Conservation (phyloP, 108 stramenopile species). For the Nitzschia sp. region DNA sequence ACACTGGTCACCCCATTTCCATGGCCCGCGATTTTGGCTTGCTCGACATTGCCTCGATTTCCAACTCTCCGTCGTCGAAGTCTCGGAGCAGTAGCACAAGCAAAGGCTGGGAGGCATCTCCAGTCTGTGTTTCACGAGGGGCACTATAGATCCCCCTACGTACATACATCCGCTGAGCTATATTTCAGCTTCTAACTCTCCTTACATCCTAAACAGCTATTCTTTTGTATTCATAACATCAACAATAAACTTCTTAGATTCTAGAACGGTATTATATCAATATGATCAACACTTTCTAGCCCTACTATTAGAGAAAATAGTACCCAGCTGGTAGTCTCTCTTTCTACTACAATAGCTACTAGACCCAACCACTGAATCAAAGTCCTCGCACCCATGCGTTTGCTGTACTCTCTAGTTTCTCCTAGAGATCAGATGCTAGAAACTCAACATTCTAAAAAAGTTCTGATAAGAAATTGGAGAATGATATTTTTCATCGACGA, state of each 20-base stretch:
- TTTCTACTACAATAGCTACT: too few relatives aligned
- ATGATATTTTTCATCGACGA: neutral
- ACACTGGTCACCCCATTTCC: slow-evolving; percentile 48
- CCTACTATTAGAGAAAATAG: too few relatives aligned
- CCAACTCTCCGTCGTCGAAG: neutral
- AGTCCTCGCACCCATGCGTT: too few relatives aligned
- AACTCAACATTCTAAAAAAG: too few relatives aligned
- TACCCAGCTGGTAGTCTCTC: too few relatives aligned
- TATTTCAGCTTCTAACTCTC: neutral
- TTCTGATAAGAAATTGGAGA: too few relatives aligned
- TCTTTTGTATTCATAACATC: neutral
- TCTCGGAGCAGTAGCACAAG: neutral
- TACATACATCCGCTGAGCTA: neutral
- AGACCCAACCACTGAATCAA: too few relatives aligned
- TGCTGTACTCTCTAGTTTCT: too few relatives aligned
- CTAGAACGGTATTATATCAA: neutral
- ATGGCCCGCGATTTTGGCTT: slow-evolving; percentile 52
- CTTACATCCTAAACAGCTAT: neutral
- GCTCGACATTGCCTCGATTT: slow-evolving; percentile 32
- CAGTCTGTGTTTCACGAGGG: slow-evolving; percentile 14
- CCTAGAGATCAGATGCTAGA: too few relatives aligned
- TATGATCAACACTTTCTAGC: too few relatives aligned
- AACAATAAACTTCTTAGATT: neutral
- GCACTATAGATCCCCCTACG: neutral
- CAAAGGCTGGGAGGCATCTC: slow-evolving; percentile 15